Evolutionary conservation across 164 flowering plant species (phyloP).

Genomic region (Litsea cubeba): DNA sequence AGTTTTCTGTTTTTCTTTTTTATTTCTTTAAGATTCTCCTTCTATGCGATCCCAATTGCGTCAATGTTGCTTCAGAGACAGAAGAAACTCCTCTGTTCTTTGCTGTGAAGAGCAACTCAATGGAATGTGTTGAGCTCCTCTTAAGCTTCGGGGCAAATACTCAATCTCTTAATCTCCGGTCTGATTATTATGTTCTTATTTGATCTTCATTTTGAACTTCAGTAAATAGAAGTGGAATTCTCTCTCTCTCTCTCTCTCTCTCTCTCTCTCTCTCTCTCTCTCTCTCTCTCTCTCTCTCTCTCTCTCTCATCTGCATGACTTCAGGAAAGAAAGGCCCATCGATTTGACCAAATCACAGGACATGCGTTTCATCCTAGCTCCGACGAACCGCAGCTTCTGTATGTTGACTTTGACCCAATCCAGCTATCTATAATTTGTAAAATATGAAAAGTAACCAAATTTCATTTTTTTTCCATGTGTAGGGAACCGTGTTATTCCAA

Average conservation of each 20-base stretch:
- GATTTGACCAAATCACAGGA: slow-evolving; percentile 62
- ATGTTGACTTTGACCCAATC: slow-evolving; percentile 18
- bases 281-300: neutral
- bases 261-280: neutral
- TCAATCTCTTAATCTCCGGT: slow-evolving; percentile 57
- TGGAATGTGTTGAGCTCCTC: slow-evolving; percentile 48
- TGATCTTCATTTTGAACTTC: neutral
- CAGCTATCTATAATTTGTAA: neutral
- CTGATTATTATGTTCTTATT: neutral
- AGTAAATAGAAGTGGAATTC: neutral
- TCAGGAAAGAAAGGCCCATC: slow-evolving; percentile 55
- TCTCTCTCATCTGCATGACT: neutral
- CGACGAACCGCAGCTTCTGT: slow-evolving; percentile 31
- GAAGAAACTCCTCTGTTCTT: slow-evolving; percentile 59
- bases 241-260: neutral
- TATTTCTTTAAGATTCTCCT: slow-evolving; percentile 33
- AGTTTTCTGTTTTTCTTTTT: neutral
- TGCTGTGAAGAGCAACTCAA: slow-evolving; percentile 48
- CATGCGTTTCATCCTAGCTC: slow-evolving; percentile 48
- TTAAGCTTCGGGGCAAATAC: slow-evolving; percentile 45
- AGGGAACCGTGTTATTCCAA: slow-evolving; percentile 23
- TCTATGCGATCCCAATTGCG: slow-evolving; percentile 30
- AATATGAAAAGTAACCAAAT: neutral
- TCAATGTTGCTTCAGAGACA: slow-evolving; percentile 36
- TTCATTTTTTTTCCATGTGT: slow-evolving; percentile 7